A percentile compares a stretch with the other conserved stretches of the same genome.
Conservation (phyloP, 495 filamentous ascomycete genomes). For the Talaromyces thailandensis region DNA sequence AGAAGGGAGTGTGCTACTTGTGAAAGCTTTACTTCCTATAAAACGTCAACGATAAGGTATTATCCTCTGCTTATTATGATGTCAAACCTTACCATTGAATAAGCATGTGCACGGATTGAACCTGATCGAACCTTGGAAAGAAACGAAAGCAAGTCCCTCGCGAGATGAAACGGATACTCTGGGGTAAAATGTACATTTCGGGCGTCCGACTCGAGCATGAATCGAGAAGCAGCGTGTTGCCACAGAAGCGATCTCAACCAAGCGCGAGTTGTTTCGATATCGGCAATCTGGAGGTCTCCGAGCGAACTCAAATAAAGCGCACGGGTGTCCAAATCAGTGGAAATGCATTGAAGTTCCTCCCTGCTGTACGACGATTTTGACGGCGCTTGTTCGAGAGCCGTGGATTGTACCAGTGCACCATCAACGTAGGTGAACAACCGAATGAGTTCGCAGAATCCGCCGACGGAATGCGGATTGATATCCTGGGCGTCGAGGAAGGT, state of each 20-base stretch:
- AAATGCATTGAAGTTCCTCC: not conserved
- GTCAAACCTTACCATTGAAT: constrained; percentile 13
- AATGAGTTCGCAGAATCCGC: constrained; percentile 10
- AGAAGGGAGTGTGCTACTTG: constrained; percentile 13
- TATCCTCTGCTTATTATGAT: too few relatives aligned
- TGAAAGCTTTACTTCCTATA: constrained; percentile 10
- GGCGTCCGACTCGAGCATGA: constrained; percentile 14
- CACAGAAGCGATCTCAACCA: constrained; percentile 13
- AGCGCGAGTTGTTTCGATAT: constrained; percentile 13
- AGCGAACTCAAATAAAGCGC: not conserved
- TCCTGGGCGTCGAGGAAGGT: constrained; percentile 3
- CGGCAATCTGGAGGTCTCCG: constrained; percentile 5
- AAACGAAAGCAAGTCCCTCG: constrained; percentile 10
- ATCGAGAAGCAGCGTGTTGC: constrained; percentile 14
- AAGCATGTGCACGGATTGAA: constrained; percentile 12
- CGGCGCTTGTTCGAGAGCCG: not conserved
- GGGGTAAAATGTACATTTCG: constrained; percentile 9
- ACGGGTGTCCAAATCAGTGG: not conserved
- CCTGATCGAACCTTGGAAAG: constrained; percentile 8
- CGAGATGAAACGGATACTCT: constrained; percentile 12
- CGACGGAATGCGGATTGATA: constrained; percentile 3
- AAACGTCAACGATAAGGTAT: too few relatives aligned
- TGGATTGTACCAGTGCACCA: constrained; percentile 4
- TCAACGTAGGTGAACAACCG: constrained; percentile 9
- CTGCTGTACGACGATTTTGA: not conserved